Evolutionary conservation across 225 moss, liverwort and hornwort genomes (phyloP).

Genomic region (Polytrichum commune): DNA sequence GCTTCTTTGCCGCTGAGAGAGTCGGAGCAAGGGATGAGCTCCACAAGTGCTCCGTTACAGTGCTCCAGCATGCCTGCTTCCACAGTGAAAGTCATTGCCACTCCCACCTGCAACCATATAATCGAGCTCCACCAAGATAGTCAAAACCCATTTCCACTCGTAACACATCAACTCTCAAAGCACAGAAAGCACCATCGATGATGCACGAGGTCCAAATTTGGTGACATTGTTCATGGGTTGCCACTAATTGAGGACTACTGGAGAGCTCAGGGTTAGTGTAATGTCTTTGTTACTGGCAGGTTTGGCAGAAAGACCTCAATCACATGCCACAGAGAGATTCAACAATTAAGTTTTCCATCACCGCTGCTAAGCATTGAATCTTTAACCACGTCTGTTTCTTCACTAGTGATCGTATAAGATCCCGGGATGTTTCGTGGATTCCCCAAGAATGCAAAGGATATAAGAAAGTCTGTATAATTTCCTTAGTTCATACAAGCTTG

Average conservation of each 20-base stretch:
- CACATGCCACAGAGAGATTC: no score
- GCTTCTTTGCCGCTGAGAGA: conserved; percentile 25
- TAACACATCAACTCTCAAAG: background rate
- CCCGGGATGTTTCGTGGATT: no score
- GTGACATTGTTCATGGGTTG: background rate
- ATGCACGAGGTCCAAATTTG: no score
- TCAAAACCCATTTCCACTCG: background rate
- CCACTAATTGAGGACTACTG: background rate
- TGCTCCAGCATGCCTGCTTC: conserved; percentile 25
- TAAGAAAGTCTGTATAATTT: no score
- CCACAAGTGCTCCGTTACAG: conserved; percentile 34
- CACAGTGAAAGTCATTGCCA: conserved; percentile 7
- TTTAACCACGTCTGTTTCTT: no score
- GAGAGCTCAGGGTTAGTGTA: background rate
- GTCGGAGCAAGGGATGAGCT: conserved; percentile 34
- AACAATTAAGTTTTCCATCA: no score
- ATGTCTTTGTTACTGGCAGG: background rate
- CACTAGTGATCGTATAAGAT: no score
- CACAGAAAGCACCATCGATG: background rate
- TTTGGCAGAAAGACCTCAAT: no score
- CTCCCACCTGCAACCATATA: conserved; percentile 3
- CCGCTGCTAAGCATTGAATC: no score
- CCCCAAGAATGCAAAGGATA: no score
- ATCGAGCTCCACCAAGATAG: background rate
- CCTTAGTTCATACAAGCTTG: no score